Conservation (phyloP, 352 stramenopile genomes). For the Phytophthora pinifolia region DNA sequence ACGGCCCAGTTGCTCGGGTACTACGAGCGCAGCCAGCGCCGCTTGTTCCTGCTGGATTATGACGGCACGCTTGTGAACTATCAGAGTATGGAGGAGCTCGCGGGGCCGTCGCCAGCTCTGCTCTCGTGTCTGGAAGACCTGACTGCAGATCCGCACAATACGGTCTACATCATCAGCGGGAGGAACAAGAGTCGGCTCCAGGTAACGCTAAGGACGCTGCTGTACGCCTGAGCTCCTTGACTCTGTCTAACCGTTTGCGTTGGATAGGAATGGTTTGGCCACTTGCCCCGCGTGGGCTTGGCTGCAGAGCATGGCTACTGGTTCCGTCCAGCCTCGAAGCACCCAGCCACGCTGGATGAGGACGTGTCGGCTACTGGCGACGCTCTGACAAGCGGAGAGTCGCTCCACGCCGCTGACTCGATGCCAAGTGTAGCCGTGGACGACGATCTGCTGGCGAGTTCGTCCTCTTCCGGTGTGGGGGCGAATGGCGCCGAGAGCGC, state of each 20-base stretch:
- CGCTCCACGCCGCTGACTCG: conserved; percentile 8
- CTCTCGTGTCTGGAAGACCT: conserved; percentile 71
- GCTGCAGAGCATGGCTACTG: conserved; percentile 83
- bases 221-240: background rate
- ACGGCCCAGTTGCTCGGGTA: conserved; percentile 79
- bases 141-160: conserved; percentile 68
- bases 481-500: conserved; percentile 7
- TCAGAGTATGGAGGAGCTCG: conserved; percentile 76
- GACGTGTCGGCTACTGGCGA: conserved; percentile 8
- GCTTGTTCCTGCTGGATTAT: conserved; percentile 86
- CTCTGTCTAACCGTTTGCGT: conserved; percentile 12
- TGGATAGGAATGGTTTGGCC: conserved; percentile 78
- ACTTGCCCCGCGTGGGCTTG: conserved; percentile 73
- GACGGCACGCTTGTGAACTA: conserved; percentile 83
- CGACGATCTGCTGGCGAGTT: conserved; percentile 21
- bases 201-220: conserved; percentile 23
- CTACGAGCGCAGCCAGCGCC: conserved; percentile 80
- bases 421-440: conserved; percentile 6
- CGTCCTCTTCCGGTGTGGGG: conserved; percentile 18
- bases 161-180: conserved; percentile 86
- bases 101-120: conserved; percentile 52
- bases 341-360: conserved; percentile 30
- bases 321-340: conserved; percentile 72
- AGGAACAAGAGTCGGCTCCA: conserved; percentile 72
- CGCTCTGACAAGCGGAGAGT: conserved; percentile 16